A percentile compares a stretch with the other conserved stretches of the same genome.
Evolutionary conservation across 371 early-diverging fungal species (phyloP).

Genomic region (Mucor indicus): DNA sequence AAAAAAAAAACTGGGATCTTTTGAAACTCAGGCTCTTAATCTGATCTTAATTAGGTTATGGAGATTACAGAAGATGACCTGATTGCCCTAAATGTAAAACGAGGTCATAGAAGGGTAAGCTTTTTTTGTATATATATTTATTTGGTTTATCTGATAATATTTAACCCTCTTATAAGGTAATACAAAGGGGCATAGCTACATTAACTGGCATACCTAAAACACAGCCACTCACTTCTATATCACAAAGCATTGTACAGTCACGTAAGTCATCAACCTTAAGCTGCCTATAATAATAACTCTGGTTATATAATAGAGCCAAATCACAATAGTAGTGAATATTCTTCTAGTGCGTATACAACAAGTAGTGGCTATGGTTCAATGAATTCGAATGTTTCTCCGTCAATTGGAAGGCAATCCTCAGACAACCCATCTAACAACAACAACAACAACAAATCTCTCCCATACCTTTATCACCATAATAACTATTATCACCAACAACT

Average conservation of each 20-base stretch:
- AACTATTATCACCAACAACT: not conserved
- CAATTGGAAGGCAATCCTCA: not conserved
- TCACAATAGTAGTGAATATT: conserved; percentile 12
- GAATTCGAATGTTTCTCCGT: not conserved
- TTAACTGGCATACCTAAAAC: conserved; percentile 28
- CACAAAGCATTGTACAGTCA: not conserved
- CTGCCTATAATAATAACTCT: not conserved
- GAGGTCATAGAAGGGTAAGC: conserved; percentile 52
- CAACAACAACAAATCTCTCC: not conserved
- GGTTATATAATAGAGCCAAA: not conserved
- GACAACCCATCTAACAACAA: not conserved
- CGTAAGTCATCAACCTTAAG: not conserved
- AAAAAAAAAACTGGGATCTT: not conserved
- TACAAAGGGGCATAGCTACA: conserved; percentile 47
- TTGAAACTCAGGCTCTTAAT: not conserved
- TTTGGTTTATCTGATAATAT: not conserved
- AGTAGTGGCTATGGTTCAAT: conserved; percentile 20
- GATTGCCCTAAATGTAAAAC: conserved; percentile 42
- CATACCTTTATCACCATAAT: too few relatives aligned
- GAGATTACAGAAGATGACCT: conserved; percentile 51
- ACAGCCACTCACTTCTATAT: conserved; percentile 10
- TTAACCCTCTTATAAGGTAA: conserved; percentile 16
- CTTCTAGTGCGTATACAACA: conserved; percentile 6
- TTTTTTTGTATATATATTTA: not conserved
- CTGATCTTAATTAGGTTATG: conserved; percentile 21